phyloP scores from a whole-genome alignment of 2,329 filamentous ascomycete genomes.

The Chaetomiaceae sp. region DNA sequence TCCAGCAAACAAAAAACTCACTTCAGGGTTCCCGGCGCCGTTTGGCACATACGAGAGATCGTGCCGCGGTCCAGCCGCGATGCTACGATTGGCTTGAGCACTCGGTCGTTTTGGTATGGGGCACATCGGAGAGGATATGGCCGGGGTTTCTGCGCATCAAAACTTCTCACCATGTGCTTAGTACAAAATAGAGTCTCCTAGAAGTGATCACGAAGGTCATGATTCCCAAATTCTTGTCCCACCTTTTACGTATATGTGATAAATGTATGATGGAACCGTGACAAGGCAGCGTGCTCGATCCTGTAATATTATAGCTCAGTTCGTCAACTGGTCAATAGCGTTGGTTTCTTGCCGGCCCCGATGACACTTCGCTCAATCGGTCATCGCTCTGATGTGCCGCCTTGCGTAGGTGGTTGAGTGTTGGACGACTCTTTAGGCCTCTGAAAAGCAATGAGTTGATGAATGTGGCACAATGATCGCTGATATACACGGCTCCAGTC shows the following conservation, averaged over 20 bases:
- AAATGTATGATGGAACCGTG: neutral
- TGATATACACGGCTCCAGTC: neutral
- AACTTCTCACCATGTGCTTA: conserved; percentile 33
- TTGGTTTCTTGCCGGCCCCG: too few relatives aligned
- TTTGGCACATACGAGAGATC: conserved; percentile 22
- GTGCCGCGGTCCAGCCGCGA: conserved; percentile 22
- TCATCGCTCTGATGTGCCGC: too few relatives aligned
- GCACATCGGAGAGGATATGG: conserved; percentile 31
- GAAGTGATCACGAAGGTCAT: conserved; percentile 30
- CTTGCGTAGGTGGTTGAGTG: too few relatives aligned
- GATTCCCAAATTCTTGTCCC: conserved; percentile 18
- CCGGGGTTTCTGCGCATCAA: conserved; percentile 33
- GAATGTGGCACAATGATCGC: neutral
- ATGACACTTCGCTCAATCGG: too few relatives aligned
- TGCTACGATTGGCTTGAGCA: conserved; percentile 29
- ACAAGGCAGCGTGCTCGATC: too few relatives aligned
- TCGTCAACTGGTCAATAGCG: too few relatives aligned
- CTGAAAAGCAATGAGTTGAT: neutral
- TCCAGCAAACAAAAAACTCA: conserved; percentile 21
- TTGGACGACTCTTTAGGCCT: too few relatives aligned
- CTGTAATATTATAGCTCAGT: too few relatives aligned
- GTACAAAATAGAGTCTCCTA: conserved; percentile 35
- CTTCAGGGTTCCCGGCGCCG: conserved; percentile 17
- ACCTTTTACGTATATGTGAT: neutral
- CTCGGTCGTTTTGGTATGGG: conserved; percentile 30